Evolutionary conservation across 148 eudicot genomes (phyloP).

Genomic region (Rhododendron molle): DNA sequence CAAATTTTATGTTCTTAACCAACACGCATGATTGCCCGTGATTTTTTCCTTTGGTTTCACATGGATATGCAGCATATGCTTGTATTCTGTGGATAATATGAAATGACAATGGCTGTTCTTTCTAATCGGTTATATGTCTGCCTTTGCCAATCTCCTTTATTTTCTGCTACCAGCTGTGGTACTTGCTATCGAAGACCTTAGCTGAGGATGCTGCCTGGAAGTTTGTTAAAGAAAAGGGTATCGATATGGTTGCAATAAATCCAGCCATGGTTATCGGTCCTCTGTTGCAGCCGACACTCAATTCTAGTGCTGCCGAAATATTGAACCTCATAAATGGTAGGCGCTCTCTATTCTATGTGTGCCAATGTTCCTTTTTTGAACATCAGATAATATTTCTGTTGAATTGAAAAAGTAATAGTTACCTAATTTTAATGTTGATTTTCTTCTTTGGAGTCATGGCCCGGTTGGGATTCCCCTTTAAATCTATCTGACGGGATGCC

Average conservation of each 20-base stretch:
- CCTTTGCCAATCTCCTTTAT: background rate
- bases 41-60: too few relatives aligned
- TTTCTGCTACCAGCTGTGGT: conserved; percentile 27
- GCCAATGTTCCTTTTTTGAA: too few relatives aligned
- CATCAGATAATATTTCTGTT: too few relatives aligned
- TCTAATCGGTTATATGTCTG: background rate
- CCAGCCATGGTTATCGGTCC: conserved; percentile 42
- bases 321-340: conserved; percentile 31
- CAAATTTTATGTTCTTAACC: background rate
- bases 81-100: background rate
- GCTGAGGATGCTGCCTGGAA: conserved; percentile 63
- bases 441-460: too few relatives aligned
- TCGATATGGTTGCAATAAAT: conserved; percentile 47
- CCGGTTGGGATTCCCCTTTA: too few relatives aligned
- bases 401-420: too few relatives aligned
- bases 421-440: too few relatives aligned
- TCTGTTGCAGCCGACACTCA: conserved; percentile 20
- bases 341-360: background rate
- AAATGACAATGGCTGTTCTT: background rate
- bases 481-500: too few relatives aligned
- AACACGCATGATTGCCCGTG: background rate
- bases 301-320: conserved; percentile 34
- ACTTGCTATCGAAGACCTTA: conserved; percentile 41
- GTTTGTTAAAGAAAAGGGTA: conserved; percentile 35
- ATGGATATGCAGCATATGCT: background rate